Conservation (phyloP, 345 rosid species). For the Nasturtium officinale region DNA sequence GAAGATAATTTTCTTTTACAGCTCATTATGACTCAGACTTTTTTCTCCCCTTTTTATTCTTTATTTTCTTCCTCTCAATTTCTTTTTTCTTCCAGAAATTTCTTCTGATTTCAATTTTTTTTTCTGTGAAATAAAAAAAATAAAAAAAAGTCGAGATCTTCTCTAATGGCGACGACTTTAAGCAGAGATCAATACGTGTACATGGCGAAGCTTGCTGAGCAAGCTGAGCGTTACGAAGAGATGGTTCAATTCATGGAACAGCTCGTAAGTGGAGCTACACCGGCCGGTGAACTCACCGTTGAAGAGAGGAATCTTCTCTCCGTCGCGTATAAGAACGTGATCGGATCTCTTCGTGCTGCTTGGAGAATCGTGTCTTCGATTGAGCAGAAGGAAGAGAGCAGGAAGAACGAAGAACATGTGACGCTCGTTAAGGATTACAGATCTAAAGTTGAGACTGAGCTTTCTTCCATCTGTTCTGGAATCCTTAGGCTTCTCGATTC, state of each 20-base stretch:
- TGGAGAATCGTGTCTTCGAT: conserved; percentile 50
- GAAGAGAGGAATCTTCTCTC: conserved; percentile 60
- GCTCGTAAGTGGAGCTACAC: conserved; percentile 59
- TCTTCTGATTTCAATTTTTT: conserved; percentile 27
- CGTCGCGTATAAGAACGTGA: conserved; percentile 47
- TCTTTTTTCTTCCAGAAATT: conserved; percentile 23
- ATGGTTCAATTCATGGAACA: conserved; percentile 85
- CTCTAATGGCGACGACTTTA: conserved; percentile 43
- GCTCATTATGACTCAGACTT: conserved; percentile 38
- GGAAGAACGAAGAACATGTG: conserved; percentile 69
- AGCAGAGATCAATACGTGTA: conserved; percentile 51
- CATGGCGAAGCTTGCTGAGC: conserved; percentile 51
- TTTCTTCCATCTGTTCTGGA: conserved; percentile 50
- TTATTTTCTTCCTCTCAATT: conserved; percentile 18
- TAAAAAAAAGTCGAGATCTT: conserved; percentile 24
- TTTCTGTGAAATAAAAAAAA: neutral
- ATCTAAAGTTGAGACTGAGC: conserved; percentile 62
- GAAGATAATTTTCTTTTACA: conserved; percentile 23
- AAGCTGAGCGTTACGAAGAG: conserved; percentile 61
- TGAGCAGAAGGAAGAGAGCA: conserved; percentile 60
- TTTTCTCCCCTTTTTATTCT: conserved; percentile 12
- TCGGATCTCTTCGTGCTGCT: conserved; percentile 46
- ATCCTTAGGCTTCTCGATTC: conserved; percentile 52
- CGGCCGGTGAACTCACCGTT: conserved; percentile 58
- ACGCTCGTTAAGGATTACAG: conserved; percentile 69